phyloP scores from a whole-genome alignment of 352 stramenopile genomes.

The Phytophthora megakarya region DNA sequence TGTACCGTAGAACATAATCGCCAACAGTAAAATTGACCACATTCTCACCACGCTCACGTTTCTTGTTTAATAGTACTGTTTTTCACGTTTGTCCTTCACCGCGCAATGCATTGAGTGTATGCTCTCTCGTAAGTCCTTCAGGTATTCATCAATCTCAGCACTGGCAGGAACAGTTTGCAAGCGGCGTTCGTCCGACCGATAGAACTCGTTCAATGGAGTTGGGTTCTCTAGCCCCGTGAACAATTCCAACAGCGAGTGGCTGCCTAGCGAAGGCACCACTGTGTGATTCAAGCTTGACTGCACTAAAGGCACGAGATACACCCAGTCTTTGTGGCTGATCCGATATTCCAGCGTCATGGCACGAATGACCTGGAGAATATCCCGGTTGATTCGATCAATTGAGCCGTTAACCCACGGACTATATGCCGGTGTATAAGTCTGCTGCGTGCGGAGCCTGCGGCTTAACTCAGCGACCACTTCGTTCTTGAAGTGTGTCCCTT shows the following conservation, averaged over 20 bases:
- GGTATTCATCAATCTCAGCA: too few relatives aligned
- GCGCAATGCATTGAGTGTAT: constrained; percentile 3
- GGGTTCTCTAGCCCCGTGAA: constrained; percentile 6
- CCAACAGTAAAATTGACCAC: constrained; percentile 15
- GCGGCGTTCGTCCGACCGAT: too few relatives aligned
- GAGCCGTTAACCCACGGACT: constrained; percentile 6
- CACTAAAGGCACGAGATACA: neutral
- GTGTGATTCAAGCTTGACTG: constrained; percentile 1
- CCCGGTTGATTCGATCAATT: neutral
- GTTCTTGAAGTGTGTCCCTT: too few relatives aligned
- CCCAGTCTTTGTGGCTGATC: neutral
- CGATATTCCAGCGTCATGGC: neutral
- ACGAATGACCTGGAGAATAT: constrained; percentile 1
- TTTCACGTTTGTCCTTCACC: neutral
- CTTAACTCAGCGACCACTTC: too few relatives aligned
- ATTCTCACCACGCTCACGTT: too few relatives aligned
- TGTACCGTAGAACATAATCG: constrained; percentile 9
- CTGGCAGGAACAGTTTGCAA: too few relatives aligned
- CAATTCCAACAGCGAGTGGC: neutral
- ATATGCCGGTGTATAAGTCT: too few relatives aligned
- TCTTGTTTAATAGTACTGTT: neutral
- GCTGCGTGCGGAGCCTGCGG: too few relatives aligned
- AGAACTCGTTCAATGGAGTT: too few relatives aligned
- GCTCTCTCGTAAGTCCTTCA: neutral
- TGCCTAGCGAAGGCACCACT: neutral